Evolutionary conservation across 768 basidiomycete species (phyloP).

Genomic region (Rhodotorula diobovata): DNA sequence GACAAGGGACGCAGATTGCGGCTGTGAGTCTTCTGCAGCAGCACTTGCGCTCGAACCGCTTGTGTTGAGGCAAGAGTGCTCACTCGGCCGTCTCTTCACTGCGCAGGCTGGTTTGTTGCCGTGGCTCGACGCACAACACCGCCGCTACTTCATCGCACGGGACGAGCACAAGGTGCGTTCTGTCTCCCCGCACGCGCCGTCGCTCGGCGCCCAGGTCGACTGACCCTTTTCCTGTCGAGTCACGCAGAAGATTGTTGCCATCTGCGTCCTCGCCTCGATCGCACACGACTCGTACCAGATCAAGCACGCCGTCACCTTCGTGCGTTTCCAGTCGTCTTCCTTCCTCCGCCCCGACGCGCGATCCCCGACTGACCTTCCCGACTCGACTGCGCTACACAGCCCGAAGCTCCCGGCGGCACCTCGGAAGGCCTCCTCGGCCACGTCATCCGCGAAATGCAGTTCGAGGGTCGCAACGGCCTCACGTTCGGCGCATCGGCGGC

Average conservation of each 20-base stretch:
- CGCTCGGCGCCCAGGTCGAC: not conserved
- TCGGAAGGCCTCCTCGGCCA: constrained; percentile 29
- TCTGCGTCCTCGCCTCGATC: constrained; percentile 33
- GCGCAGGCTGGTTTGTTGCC: constrained; percentile 20
- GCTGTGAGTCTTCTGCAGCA: constrained; percentile 12
- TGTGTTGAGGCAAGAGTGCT: not conserved
- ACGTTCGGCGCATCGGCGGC: constrained; percentile 33
- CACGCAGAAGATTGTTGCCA: constrained; percentile 26
- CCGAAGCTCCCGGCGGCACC: constrained; percentile 29
- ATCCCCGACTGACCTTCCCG: not conserved
- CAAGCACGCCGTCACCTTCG: constrained; percentile 39
- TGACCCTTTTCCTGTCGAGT: not conserved
- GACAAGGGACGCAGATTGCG: constrained; percentile 34
- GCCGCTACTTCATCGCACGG: constrained; percentile 31
- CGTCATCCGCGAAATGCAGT: constrained; percentile 32
- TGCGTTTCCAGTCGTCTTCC: not conserved
- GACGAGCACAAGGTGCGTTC: constrained; percentile 24
- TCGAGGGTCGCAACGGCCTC: constrained; percentile 23
- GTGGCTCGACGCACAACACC: constrained; percentile 30
- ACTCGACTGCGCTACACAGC: constrained; percentile 4
- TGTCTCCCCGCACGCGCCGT: not conserved
- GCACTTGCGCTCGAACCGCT: too few species aligned
- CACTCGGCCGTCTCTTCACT: not conserved
- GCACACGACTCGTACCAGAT: constrained; percentile 31
- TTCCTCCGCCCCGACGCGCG: too few species aligned